Evolutionary conservation across 208 protist genomes (phyloP).

Genomic region (Trypanosoma avium): DNA sequence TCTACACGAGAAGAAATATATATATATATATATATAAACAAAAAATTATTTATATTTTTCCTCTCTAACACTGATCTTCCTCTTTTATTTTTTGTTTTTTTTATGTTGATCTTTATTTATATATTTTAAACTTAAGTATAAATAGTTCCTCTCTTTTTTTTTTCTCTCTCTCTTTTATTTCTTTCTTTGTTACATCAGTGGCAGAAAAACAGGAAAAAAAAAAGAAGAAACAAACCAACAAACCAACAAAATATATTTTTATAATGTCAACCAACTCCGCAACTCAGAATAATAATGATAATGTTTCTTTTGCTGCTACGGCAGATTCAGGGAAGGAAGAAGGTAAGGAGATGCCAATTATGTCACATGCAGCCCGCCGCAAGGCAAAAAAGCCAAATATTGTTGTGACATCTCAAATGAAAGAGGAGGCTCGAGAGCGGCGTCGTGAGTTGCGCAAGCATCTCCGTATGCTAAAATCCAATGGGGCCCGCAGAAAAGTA

Average conservation of each 20-base stretch:
- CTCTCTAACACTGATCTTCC: no score
- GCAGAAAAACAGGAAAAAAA: not conserved
- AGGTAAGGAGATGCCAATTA: conserved; percentile 48
- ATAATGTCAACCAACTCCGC: no score
- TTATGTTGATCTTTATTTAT: conserved; percentile 20
- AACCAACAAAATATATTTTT: no score
- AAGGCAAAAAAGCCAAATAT: conserved; percentile 72
- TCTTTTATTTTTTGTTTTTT: conserved; percentile 14
- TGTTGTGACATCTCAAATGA: conserved; percentile 82
- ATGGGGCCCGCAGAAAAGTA: conserved; percentile 80
- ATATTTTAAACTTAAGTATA: no score
- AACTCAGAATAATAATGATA: no score
- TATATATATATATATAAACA: no score
- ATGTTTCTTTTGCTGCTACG: no score
- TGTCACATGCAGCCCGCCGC: conserved; percentile 78
- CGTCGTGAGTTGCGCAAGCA: conserved; percentile 82
- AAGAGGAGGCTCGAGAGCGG: conserved; percentile 65
- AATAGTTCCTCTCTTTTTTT: no score
- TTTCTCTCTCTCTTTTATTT: conserved; percentile 5
- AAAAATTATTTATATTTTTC: no score
- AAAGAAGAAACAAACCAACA: no score
- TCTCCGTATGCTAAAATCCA: conserved; percentile 88
- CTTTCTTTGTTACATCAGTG: not conserved
- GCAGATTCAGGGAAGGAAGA: conserved; percentile 4
- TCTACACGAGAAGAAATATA: no score